Evolutionary conservation across 139 green algal species (phyloP).

Genomic region (Coelastrella sp.): DNA sequence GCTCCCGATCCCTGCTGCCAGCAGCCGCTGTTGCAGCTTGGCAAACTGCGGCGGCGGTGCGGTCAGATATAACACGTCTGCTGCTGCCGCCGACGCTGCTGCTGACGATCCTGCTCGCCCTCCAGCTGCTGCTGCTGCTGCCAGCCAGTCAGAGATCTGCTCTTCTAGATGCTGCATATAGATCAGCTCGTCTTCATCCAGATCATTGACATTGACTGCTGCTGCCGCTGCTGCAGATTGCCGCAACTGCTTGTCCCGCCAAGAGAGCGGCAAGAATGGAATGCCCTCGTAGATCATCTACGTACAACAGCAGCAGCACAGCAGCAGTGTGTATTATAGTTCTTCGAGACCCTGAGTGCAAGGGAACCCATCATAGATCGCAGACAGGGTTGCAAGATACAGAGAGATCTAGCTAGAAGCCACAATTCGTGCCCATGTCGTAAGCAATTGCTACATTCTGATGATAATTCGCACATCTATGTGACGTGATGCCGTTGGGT

Average conservation of each 20-base stretch:
- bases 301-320: background rate
- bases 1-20: constrained; percentile 35
- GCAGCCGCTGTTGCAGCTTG: constrained; percentile 38
- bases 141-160: constrained; percentile 22
- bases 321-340: background rate
- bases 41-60: constrained; percentile 12
- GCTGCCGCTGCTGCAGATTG: background rate
- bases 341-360: no score
- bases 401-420: no score
- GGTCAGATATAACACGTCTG: constrained; percentile 13
- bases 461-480: no score
- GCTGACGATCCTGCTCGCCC: background rate
- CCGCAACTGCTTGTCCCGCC: constrained; percentile 25
- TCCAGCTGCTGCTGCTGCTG: constrained; percentile 27
- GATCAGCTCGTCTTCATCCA: constrained; percentile 43
- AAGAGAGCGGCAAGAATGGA: constrained; percentile 61
- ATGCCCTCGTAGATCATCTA: constrained; percentile 76
- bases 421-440: no score
- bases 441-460: no score
- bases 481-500: no score
- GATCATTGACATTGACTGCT: background rate
- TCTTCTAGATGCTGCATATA: constrained; percentile 25
- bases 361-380: no score
- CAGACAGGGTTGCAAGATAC: no score
- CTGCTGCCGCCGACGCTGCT: constrained; percentile 5